Base-by-base conservation (phyloP, 495 filamentous ascomycete species). In the Acidomyces sp. region DNA sequence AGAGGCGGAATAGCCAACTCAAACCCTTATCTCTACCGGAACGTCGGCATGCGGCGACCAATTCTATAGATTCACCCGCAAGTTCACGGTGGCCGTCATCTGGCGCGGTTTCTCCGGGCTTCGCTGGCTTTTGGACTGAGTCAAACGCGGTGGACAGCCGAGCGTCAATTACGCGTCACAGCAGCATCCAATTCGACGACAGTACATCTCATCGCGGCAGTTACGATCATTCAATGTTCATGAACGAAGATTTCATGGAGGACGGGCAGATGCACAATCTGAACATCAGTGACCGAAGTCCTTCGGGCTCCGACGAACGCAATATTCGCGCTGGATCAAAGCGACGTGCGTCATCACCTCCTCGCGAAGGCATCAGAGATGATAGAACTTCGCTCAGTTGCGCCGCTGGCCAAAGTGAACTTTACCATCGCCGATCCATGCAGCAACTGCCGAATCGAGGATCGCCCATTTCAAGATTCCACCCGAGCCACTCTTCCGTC, bases 311-410 rank as follows among this genome's bases (percentile, higher is more conserved):
- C 39, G 67, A 65, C 50, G 55, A 62, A 42, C 61, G 64, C 39
- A 13, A 13, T 29, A 13, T 29, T 29, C 55, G 58, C 51, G 29
- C 71, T 58, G 67, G 83, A 46, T 62, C 80, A 57, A 93, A 93
- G 57, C 71, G 85, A 43, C 68, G 82, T 39, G 85, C 85, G 18
- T 85, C 82, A 2, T 87, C 83, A 18, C 82, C 84, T 18, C 81
- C 77, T 2, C 48, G 55, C 10, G 63, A 62, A 41, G 41, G 47
- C 31, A 29, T 39, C 7, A 63, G 66, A n/a, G 81, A 84, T 21
- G 82, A 85, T 49, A 60, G 71, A 22, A 67, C 64, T 30, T 55
- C 69, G 3, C 55, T 80, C 41, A 71, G 76, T 44, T 62, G 66
- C 11, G 61, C 61, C 29, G 52, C 65, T 19, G 78, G 70, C 40